Percentiles rank a stretch among this genome's conserved stretches.
phyloP scores from a whole-genome alignment of 495 filamentous ascomycete species.

The Aspergillus baeticus region DNA sequence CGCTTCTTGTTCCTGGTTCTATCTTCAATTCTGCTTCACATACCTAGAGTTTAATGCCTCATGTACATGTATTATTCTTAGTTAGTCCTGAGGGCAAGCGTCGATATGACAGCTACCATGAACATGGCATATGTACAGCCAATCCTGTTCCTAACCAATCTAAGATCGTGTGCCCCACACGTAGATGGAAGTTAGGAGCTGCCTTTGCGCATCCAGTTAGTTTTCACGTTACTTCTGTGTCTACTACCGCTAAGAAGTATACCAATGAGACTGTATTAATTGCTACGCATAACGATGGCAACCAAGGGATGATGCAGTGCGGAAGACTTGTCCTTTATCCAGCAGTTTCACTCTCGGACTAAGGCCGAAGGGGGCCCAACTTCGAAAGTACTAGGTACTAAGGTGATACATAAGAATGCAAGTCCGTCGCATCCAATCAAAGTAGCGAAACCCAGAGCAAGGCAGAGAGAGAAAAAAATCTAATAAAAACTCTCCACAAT shows the following conservation, averaged over 20 bases:
- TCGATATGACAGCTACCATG: conserved; percentile 10
- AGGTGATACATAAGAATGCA: not conserved
- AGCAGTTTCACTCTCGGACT: too few relatives aligned
- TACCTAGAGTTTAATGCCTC: conserved; percentile 14
- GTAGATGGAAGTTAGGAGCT: too few relatives aligned
- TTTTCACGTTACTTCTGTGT: too few relatives aligned
- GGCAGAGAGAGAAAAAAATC: conserved; percentile 18
- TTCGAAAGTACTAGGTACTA: not conserved
- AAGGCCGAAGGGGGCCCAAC: too few relatives aligned
- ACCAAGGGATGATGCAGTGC: too few relatives aligned
- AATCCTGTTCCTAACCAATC: too few relatives aligned
- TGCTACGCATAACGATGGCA: too few relatives aligned
- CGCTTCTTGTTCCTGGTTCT: not conserved
- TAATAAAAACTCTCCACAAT: conserved; percentile 99
- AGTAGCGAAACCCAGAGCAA: not conserved
- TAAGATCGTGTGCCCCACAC: too few relatives aligned
- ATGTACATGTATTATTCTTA: conserved; percentile 17
- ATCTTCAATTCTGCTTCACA: conserved; percentile 8
- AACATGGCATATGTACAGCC: conserved; percentile 11
- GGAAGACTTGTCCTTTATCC: too few relatives aligned
- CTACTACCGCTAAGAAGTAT: too few relatives aligned
- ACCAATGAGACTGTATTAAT: too few relatives aligned
- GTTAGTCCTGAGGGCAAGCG: not conserved
- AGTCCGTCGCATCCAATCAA: not conserved
- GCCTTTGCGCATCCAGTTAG: too few relatives aligned